Percentiles rank a stretch among this genome's conserved stretches.
phyloP scores from a whole-genome alignment of 495 filamentous ascomycete genomes.

The Arthonia radiata region DNA sequence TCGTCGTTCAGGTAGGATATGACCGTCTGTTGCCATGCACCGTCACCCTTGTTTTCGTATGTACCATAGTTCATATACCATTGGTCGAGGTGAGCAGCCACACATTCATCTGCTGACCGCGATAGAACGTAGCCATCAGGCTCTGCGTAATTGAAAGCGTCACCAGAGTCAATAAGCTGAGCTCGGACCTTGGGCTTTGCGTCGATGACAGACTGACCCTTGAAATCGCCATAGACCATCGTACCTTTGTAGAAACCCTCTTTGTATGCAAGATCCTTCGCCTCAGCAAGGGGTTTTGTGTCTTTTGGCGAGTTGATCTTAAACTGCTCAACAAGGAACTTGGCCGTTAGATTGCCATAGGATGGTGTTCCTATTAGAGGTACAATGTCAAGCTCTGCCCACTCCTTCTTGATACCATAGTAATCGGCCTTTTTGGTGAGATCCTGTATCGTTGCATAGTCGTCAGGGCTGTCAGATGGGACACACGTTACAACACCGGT shows the following conservation, averaged over 20 bases:
- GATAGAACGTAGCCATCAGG: conserved; percentile 72
- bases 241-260: conserved; percentile 94
- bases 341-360: conserved; percentile 66
- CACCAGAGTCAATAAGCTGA: conserved; percentile 48
- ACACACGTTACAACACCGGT: conserved; percentile 92
- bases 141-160: conserved; percentile 82
- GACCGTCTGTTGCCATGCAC: conserved; percentile 50
- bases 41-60: conserved; percentile 32
- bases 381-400: conserved; percentile 67
- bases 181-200: conserved; percentile 71
- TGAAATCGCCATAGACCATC: conserved; percentile 75
- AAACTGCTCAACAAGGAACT: conserved; percentile 63
- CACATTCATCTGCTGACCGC: conserved; percentile 69
- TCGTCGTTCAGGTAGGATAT: conserved; percentile 45
- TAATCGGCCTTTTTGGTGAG: conserved; percentile 92
- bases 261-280: conserved; percentile 89
- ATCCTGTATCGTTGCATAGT: conserved; percentile 72
- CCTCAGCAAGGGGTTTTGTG: conserved; percentile 63
- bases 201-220: conserved; percentile 57
- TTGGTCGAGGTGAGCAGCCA: conserved; percentile 81
- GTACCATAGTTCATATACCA: conserved; percentile 88
- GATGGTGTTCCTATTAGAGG: conserved; percentile 79
- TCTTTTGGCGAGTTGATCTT: conserved; percentile 97
- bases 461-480: conserved; percentile 85
- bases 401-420: conserved; percentile 91